Percentiles rank a stretch among this genome's conserved stretches.
Conservation (phyloP, 75 land plant species). For the Sequoia sempervirens region DNA sequence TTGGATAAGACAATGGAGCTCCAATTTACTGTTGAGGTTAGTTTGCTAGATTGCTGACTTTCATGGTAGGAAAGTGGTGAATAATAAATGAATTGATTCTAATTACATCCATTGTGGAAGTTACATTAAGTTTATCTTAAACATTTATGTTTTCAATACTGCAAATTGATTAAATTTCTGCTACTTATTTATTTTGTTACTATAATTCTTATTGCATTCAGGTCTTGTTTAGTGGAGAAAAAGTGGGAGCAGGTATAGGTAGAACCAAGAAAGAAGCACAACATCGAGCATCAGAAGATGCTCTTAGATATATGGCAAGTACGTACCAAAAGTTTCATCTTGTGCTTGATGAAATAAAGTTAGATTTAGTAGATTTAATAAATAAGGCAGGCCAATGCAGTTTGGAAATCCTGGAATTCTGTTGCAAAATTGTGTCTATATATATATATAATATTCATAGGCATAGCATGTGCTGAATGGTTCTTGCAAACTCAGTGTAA, state of each 20-base stretch:
- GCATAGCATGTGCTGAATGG: neutral
- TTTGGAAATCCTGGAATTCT: neutral
- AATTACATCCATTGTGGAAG: neutral
- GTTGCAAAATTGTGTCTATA: neutral
- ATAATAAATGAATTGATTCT: neutral
- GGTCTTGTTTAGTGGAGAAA: slow-evolving; percentile 39
- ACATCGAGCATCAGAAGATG: slow-evolving; percentile 27
- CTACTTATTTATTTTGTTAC: neutral
- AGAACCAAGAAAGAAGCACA: slow-evolving; percentile 51
- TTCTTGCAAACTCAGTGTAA: neutral
- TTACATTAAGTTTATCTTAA: neutral
- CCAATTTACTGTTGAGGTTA: slow-evolving; percentile 28
- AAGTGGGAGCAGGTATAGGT: slow-evolving; percentile 36
- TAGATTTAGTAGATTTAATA: neutral
- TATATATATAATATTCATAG: neutral
- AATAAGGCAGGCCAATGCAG: neutral
- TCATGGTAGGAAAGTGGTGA: neutral
- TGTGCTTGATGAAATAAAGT: neutral
- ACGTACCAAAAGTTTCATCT: slow-evolving; percentile 14
- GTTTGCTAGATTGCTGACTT: neutral
- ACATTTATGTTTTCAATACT: neutral
- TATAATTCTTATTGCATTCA: slow-evolving; percentile 8
- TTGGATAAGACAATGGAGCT: slow-evolving; percentile 27
- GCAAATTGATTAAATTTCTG: neutral
- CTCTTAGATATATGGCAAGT: slow-evolving; percentile 39